phyloP scores from a whole-genome alignment of 352 stramenopile genomes.

The Albugo candida region DNA sequence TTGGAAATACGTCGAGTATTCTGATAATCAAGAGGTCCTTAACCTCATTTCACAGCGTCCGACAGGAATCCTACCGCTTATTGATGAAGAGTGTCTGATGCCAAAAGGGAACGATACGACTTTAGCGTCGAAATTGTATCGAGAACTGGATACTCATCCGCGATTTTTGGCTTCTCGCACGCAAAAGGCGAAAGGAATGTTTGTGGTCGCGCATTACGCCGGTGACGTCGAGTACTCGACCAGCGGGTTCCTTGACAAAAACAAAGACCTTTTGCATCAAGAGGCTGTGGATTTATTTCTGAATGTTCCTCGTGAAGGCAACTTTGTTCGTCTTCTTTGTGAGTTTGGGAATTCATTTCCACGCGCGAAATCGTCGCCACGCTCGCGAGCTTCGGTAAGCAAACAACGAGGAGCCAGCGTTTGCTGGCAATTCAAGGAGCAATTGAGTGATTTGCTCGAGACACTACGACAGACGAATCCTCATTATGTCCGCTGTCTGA shows the following conservation, averaged over 20 bases:
- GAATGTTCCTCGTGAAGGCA: slow-evolving; percentile 44
- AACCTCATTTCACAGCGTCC: slow-evolving; percentile 81
- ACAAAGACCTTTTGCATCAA: slow-evolving; percentile 71
- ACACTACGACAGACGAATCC: slow-evolving; percentile 49
- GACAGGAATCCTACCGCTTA: slow-evolving; percentile 54
- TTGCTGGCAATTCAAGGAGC: slow-evolving; percentile 74
- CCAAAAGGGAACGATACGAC: slow-evolving; percentile 68
- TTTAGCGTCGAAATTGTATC: slow-evolving; percentile 68
- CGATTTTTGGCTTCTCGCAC: slow-evolving; percentile 58
- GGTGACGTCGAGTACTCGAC: slow-evolving; percentile 63
- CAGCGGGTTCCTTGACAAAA: slow-evolving; percentile 66
- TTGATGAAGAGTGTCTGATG: slow-evolving; percentile 80
- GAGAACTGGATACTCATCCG: slow-evolving; percentile 29
- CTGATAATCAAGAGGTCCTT: slow-evolving; percentile 78
- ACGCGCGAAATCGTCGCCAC: slow-evolving; percentile 29
- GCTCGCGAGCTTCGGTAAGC: slow-evolving; percentile 27
- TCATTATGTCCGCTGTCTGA: slow-evolving; percentile 81
- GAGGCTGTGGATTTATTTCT: slow-evolving; percentile 64
- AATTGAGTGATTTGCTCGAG: slow-evolving; percentile 52
- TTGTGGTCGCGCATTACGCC: slow-evolving; percentile 70
- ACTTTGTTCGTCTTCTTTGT: slow-evolving; percentile 48
- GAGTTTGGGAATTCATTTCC: slow-evolving; percentile 24
- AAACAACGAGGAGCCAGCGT: slow-evolving; percentile 61
- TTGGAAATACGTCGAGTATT: slow-evolving; percentile 71
- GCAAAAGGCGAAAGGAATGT: slow-evolving; percentile 43